Percentiles rank a stretch among this genome's conserved stretches.
Conservation (phyloP, 768 basidiomycete genomes). For the Suillus clintonianus region DNA sequence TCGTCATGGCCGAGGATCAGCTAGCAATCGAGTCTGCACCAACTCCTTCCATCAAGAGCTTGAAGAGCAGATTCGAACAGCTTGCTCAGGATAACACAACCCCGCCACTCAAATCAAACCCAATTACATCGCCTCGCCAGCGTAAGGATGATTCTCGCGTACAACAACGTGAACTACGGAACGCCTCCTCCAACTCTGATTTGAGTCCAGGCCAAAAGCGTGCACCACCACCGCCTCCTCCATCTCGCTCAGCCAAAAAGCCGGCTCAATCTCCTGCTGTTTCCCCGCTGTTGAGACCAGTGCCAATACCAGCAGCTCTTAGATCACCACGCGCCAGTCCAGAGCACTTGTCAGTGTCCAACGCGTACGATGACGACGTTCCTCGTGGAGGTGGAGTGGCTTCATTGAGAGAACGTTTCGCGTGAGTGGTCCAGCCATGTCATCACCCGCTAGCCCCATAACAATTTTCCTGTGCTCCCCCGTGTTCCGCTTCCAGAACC, state of each 20-base stretch:
- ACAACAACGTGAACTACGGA: slow-evolving; percentile 39
- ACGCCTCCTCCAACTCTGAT: slow-evolving; percentile 58
- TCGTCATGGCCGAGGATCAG: slow-evolving; percentile 4
- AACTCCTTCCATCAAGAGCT: slow-evolving; percentile 64
- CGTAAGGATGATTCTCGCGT: background rate
- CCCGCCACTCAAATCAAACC: slow-evolving; percentile 7
- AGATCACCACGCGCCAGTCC: slow-evolving; percentile 21
- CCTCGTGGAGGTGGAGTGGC: slow-evolving; percentile 2
- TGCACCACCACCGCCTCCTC: slow-evolving; percentile 62
- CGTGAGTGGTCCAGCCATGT: background rate
- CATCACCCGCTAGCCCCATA: background rate
- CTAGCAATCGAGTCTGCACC: slow-evolving; percentile 53
- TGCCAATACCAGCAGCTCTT: slow-evolving; percentile 39
- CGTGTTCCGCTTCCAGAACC: slow-evolving; percentile 11
- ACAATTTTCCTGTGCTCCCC: background rate
- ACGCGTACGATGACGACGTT: slow-evolving; percentile 12
- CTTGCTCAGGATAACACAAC: slow-evolving; percentile 47
- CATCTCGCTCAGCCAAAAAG: slow-evolving; percentile 39
- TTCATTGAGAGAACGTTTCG: slow-evolving; percentile 3
- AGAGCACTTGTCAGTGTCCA: slow-evolving; percentile 12
- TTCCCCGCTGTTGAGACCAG: slow-evolving; percentile 56
- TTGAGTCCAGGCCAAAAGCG: slow-evolving; percentile 46
- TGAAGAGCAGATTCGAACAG: slow-evolving; percentile 73
- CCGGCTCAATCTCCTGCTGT: slow-evolving; percentile 38
- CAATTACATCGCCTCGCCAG: slow-evolving; percentile 10